Conservation (phyloP, 495 filamentous ascomycete species). For the Hypoxylon rickii region DNA sequence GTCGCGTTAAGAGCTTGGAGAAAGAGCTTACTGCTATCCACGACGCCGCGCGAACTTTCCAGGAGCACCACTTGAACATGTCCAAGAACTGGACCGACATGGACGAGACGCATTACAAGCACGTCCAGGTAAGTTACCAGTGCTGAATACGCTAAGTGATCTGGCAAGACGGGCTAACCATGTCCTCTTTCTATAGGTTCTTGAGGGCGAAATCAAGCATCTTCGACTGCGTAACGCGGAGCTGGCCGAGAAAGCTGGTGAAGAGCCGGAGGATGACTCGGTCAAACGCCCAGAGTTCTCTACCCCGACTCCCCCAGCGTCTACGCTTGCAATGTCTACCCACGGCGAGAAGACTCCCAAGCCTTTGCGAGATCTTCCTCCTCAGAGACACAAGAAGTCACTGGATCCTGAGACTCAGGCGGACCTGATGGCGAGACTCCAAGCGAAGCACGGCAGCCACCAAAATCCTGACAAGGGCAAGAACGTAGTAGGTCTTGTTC, state of each 20-base stretch:
- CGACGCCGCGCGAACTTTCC: neutral
- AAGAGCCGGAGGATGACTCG: neutral
- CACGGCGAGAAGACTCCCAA: neutral
- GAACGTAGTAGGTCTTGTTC: neutral
- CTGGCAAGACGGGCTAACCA: neutral
- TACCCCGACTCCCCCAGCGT: neutral
- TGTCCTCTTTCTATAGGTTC: constrained; percentile 2
- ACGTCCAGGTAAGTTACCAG: constrained; percentile 12
- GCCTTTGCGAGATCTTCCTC: no score
- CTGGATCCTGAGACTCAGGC: neutral
- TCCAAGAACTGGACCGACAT: neutral
- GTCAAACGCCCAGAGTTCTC: neutral
- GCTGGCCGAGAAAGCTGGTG: neutral
- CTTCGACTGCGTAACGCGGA: neutral
- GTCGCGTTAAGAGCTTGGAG: neutral
- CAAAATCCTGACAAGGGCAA: neutral
- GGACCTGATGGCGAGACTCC: neutral
- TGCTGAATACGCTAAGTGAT: neutral
- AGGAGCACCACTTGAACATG: constrained; percentile 2
- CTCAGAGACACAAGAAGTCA: neutral
- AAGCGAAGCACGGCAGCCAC: neutral
- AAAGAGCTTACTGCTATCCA: neutral
- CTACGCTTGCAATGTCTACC: neutral
- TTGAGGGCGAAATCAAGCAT: constrained; percentile 14
- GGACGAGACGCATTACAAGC: constrained; percentile 2